These are phyloP conservation scores for Penicillium arizonense DNA, from an alignment of 495 filamentous ascomycete species.

Conservation along the genomic window DNA sequence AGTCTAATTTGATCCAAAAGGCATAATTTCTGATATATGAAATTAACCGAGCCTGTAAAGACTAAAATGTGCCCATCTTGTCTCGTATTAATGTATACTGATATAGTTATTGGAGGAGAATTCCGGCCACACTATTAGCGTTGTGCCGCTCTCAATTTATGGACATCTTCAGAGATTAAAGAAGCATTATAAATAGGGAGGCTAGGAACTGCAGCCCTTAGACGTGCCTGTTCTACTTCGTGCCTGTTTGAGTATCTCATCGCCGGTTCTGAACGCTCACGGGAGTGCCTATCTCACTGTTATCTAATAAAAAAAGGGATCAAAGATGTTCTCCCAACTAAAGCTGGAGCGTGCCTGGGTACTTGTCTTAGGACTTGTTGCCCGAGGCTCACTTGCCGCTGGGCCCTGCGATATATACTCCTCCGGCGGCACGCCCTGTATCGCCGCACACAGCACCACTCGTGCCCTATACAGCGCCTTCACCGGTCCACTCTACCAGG, in stretches of 20 bases:
- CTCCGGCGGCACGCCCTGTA: slow-evolving; percentile 50
- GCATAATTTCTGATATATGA: not conserved
- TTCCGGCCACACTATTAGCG: not conserved
- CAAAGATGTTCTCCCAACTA: slow-evolving; percentile 36
- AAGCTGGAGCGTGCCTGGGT: slow-evolving; percentile 30
- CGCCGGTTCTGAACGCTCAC: no score
- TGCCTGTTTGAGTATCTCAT: no score
- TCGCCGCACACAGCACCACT: slow-evolving; percentile 60
- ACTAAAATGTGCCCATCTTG: not conserved
- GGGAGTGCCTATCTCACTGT: no score
- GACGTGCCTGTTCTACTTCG: no score
- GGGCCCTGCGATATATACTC: slow-evolving; percentile 57
- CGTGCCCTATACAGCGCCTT: slow-evolving; percentile 55
- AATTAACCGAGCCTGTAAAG: slow-evolving; percentile 3
- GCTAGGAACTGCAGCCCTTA: no score
- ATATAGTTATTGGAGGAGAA: slow-evolving; percentile 9
- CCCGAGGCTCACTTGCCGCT: slow-evolving; percentile 39
- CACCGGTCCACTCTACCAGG: slow-evolving; percentile 53
- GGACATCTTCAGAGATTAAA: not conserved
- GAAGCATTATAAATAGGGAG: not conserved
- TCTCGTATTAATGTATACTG: not conserved
- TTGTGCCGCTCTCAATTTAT: not conserved
- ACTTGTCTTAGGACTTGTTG: slow-evolving; percentile 39
- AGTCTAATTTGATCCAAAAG: not conserved
- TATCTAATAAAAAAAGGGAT: slow-evolving; percentile 1